These are phyloP conservation scores for Suhomyces chickasaworum DNA, from an alignment of 1,139 yeast genomes.

Conservation along the genomic window DNA sequence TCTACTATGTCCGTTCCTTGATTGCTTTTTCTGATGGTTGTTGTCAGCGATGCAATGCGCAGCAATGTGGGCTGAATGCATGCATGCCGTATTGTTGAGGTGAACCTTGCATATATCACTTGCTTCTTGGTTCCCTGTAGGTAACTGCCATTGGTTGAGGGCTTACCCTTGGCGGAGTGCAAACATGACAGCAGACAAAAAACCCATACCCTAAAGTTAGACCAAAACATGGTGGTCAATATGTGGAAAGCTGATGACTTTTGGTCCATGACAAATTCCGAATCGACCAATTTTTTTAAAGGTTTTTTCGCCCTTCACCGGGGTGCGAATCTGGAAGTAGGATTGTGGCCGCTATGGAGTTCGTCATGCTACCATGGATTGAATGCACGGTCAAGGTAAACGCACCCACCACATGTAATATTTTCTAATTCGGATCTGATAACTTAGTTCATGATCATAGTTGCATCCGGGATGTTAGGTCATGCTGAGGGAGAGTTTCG, in stretches of 20 bases:
- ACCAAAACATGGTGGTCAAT: too few species aligned
- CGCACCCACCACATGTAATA: too few species aligned
- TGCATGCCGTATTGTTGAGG: conserved; percentile 1
- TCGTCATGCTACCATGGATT: too few species aligned
- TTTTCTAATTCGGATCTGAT: neutral
- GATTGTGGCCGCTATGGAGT: too few species aligned
- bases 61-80: conserved; percentile 7
- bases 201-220: too few species aligned
- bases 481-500: neutral
- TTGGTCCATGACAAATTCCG: too few species aligned
- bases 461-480: neutral
- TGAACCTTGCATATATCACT: conserved; percentile 5
- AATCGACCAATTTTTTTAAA: too few species aligned
- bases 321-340: too few species aligned
- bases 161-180: neutral
- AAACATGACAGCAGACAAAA: neutral
- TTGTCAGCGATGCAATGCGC: conserved; percentile 4
- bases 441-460: neutral
- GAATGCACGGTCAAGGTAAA: too few species aligned
- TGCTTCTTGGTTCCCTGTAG: conserved; percentile 9
- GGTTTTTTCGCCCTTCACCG: too few species aligned
- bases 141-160: conserved; percentile 4
- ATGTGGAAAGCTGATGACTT: too few species aligned
- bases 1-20: neutral
- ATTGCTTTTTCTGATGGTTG: conserved; percentile 1